These are phyloP conservation scores for Cubamyces lactineus DNA, from an alignment of 768 basidiomycete species.

Conservation along the genomic window DNA sequence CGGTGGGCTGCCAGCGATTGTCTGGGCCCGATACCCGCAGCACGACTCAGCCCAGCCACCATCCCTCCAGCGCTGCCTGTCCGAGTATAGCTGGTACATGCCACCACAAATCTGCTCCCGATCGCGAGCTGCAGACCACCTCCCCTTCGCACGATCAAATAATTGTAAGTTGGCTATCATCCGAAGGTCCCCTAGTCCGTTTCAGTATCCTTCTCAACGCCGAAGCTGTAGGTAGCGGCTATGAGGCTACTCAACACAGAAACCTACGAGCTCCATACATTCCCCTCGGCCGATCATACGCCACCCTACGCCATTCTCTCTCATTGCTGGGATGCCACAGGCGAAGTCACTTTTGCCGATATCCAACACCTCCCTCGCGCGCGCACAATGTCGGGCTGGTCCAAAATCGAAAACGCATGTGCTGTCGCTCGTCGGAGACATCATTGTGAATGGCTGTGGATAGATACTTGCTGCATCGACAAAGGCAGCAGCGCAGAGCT, in stretches of 20 bases:
- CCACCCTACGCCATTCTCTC: slow-evolving; percentile 14
- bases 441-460: slow-evolving; percentile 10
- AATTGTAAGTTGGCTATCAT: too few species aligned
- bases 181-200: too few species aligned
- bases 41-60: too few species aligned
- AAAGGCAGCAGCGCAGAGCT: slow-evolving; percentile 16
- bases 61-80: too few species aligned
- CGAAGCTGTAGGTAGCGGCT: too few species aligned
- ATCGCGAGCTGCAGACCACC: too few species aligned
- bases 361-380: neutral
- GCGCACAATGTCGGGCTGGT: neutral
- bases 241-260: slow-evolving; percentile 6
- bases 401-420: neutral
- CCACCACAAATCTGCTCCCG: too few species aligned
- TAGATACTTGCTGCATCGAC: slow-evolving; percentile 27
- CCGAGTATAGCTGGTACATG: too few species aligned
- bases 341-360: slow-evolving; percentile 2
- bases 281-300: neutral
- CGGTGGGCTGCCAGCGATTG: too few species aligned
- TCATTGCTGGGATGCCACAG: slow-evolving; percentile 1
- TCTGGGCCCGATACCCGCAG: too few species aligned
- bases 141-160: too few species aligned
- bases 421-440: neutral
- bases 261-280: neutral
- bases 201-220: too few species aligned